phyloP scores from a whole-genome alignment of 2,329 filamentous ascomycete genomes.

The Aureobasidium sp. region DNA sequence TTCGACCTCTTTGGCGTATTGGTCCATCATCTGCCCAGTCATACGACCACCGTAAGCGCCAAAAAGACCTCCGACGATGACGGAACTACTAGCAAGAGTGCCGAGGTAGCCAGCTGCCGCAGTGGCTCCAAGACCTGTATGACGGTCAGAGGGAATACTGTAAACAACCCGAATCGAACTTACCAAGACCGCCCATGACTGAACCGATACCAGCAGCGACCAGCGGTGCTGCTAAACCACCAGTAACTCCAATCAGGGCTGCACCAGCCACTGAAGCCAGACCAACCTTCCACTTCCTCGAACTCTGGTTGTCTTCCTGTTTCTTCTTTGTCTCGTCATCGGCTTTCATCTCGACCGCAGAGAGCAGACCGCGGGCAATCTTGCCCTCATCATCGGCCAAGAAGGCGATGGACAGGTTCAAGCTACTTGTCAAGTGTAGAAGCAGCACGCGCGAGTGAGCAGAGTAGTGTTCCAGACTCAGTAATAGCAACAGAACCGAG shows the following conservation, averaged over 20 bases:
- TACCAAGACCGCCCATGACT: conserved; percentile 58
- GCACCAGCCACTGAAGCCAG: conserved; percentile 82
- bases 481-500: conserved; percentile 29
- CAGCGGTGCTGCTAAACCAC: conserved; percentile 67
- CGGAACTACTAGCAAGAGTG: conserved; percentile 65
- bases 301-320: conserved; percentile 57
- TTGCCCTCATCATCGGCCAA: conserved; percentile 47
- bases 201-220: conserved; percentile 71
- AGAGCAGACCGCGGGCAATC: conserved; percentile 64
- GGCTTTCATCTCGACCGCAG: conserved; percentile 69
- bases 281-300: conserved; percentile 71
- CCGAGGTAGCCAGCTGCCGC: conserved; percentile 73
- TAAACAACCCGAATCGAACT: background rate
- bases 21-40: conserved; percentile 76
- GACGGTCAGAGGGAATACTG: background rate
- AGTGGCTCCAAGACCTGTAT: conserved; percentile 56
- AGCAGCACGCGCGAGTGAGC: conserved; percentile 29
- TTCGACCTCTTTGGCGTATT: conserved; percentile 76
- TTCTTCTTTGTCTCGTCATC: conserved; percentile 68
- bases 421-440: conserved; percentile 26
- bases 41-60: conserved; percentile 84
- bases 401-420: conserved; percentile 25
- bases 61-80: conserved; percentile 76
- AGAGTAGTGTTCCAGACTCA: conserved; percentile 32
- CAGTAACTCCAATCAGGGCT: conserved; percentile 73